phyloP scores from a whole-genome alignment of 2,329 filamentous ascomycete genomes.

The Diaporthe ilicicola region DNA sequence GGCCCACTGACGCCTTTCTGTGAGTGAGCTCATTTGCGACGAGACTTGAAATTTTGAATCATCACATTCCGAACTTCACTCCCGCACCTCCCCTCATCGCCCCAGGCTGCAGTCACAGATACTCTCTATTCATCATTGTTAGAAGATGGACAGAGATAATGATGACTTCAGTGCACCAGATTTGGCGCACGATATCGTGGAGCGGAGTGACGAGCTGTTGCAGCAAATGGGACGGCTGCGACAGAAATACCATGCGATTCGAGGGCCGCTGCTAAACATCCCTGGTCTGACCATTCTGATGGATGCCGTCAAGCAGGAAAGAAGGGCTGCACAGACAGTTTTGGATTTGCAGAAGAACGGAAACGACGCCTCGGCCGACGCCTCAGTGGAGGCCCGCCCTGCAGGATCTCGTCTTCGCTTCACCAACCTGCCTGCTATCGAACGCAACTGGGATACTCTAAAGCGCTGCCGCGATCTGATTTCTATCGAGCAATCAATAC shows the following conservation, averaged over 20 bases:
- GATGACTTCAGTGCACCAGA: background rate
- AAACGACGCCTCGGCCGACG: background rate
- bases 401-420: slow-evolving; percentile 29
- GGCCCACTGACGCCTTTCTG: background rate
- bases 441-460: slow-evolving; percentile 27
- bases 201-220: slow-evolving; percentile 24
- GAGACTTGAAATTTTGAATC: slow-evolving; percentile 9
- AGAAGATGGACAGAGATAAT: background rate
- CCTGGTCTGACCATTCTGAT: slow-evolving; percentile 24
- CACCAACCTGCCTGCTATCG: slow-evolving; percentile 29
- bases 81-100: background rate
- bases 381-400: slow-evolving; percentile 5
- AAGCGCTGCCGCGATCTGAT: slow-evolving; percentile 28
- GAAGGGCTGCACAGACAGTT: background rate
- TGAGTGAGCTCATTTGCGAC: background rate
- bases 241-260: slow-evolving; percentile 4
- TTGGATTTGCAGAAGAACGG: background rate
- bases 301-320: slow-evolving; percentile 14
- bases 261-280: slow-evolving; percentile 21
- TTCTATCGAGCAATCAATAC: slow-evolving; percentile 24
- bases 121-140: background rate
- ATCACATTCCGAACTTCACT: background rate
- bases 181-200: slow-evolving; percentile 27
- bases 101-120: background rate
- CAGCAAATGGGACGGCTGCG: slow-evolving; percentile 29